Base-by-base conservation (phyloP, 768 basidiomycete genomes). In the Phanerochaete carnosa region DNA sequence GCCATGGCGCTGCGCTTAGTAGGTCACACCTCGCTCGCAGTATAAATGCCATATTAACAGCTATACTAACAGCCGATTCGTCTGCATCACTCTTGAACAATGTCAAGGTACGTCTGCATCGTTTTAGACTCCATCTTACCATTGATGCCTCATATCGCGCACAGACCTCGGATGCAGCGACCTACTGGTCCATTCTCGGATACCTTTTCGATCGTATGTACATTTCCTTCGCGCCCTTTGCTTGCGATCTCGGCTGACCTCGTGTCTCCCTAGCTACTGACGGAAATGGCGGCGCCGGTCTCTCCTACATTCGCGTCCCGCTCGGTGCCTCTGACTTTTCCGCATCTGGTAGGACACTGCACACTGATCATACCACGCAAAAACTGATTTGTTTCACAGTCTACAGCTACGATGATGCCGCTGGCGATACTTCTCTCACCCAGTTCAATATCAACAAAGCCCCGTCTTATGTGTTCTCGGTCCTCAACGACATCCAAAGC, bases 251-350 rank as follows among this genome's bases (percentile, higher is more conserved):
- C 1, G 30, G 16, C 11, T 28, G 15, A 53, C 23, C 32, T 12
- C 61, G 39, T 33, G 51, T 55, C 30, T 29, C 63, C 3, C 29
- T 52, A 81, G 80, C 85, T 16, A 80, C 81, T 1, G 84, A 91
- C 68, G 85, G 79, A 0, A 79, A 80, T 12, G 76, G 83, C 58
- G 78, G 82, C 6, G 89, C 90, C 28, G 90, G 89, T 1, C 73
- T 92, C 55, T 85, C 83, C 45, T 88, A 87, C 65, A 72, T 92
- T 52, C 83, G 90, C 11, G 76, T 91, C 39, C 82, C 89, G 0
- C 77, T 92, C 15, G 90, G 90, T 15, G 86, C 90, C 3, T 82
- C 87, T 2, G 90, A 91, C 71, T 91, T 91, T 67, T 89, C 90
- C 12, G 74, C 81, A 2, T 75, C 65, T 2, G 64, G 88, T 87